Evolutionary conservation across 2,329 filamentous ascomycete genomes (phyloP), one percentile per base, ranked within the genome.

Genomic region (Ceratocystis papillata): DNA sequence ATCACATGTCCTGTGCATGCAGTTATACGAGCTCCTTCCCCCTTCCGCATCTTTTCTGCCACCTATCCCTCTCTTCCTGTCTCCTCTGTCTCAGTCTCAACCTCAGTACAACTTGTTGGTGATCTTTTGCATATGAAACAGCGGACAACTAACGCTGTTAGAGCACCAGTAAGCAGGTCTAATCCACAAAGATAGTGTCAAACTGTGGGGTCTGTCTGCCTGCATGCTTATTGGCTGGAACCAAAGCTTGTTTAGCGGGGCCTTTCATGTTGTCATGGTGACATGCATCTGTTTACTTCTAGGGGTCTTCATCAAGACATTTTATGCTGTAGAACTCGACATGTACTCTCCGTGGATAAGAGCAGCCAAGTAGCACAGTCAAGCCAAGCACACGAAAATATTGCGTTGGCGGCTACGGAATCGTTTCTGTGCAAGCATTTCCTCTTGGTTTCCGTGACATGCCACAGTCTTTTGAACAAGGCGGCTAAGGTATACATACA

Each of bases 61-160:
- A 3, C 37, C 8, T 37, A 33, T 10, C 37, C 37, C 10, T 41
- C 37, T 41, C 37, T 12, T 41, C 8, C 10, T 41, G 10, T 15
- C 37, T 33, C 30, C 30, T 33, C 30, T 33, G 30, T 33, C 30
- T 33, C 30, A 7, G 30, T 33, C 30, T 33, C 30, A 30, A 30
- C 37, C 37, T 41, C 10, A 41, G 37, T 41, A 12, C 37, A 10
- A 12, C 37, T 41, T 41, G 37, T 41, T 41, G 37, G 37, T 12
- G 37, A 41, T 41, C 37, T 41, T 41, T 22, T 59, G 53, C 53
- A 59, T 37, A 25, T 59, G 55, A 59, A 59, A 59, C 55, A 37
- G 5, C 17, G 6, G 55, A 30, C 55, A 37, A 59, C 12, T 41
- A 15, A 15, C 37, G 37, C 10, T 41, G 37, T 12, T 41, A 12